Base-by-base conservation (phyloP, 2,329 filamentous ascomycete genomes). In the Metarhizium sp. region DNA sequence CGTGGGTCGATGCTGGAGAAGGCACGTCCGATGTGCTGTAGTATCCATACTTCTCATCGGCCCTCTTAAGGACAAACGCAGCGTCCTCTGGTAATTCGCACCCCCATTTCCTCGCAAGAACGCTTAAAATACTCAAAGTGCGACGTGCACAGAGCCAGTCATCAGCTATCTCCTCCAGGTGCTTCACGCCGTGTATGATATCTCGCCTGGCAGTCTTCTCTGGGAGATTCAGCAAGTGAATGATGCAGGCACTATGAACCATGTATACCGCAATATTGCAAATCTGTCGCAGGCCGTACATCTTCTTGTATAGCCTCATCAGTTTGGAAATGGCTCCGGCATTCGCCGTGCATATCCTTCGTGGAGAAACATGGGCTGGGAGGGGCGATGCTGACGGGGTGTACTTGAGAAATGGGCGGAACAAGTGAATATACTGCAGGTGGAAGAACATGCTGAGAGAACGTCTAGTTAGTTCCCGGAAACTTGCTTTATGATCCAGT, bases 181-280 rank as follows among this genome's bases (percentile, higher is more conserved):
- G 90, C 64, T 90, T 92, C 47, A 96, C 80, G 1, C 92, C 91
- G 63, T 96, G 92, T 4, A 89, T 87, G 46, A 99, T 89, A 69
- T 97, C 92, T 62, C 92, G 78, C 64, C 84, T 87, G 4, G 94
- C 90, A 34, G 89, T 94, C 73, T 94, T 96, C 62, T 96, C 92
- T 0, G 92, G 92, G 1, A 97, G 76, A 61, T 96, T 96, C 40
- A 99, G 82, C 20, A 99, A 75, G 64, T 97, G 94, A 43, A 97
- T 95, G 0, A 91, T 96, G 67, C 91, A 96, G 34, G 94, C 92
- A 4, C 90, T 94, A 69, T 97, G 92, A 0, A 88, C 80, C 72
- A 97, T 96, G 69, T 99, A 99, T 0, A 97, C 91, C 3, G 88
- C 92, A 63, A 97, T 90, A 65, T 97, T 97, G 73, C 90, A 95